Conservation (phyloP, 2,329 filamentous ascomycete species). For the Aspergillus sp. region DNA sequence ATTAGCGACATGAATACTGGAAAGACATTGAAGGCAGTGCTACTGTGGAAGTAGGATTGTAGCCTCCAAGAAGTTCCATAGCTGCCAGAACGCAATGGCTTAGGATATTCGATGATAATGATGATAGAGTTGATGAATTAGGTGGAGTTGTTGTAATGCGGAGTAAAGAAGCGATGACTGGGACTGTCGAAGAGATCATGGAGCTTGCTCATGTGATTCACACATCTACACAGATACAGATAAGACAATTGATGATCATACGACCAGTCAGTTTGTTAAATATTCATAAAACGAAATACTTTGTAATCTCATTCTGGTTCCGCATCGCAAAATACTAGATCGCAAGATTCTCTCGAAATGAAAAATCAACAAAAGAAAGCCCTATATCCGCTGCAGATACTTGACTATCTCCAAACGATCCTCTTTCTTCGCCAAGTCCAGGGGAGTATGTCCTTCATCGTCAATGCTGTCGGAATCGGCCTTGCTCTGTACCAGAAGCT, state of each 20-base stretch:
- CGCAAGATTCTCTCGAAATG: not conserved
- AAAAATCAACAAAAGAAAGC: not conserved
- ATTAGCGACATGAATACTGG: constrained; percentile 30
- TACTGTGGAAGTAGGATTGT: constrained; percentile 24
- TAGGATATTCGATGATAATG: not conserved
- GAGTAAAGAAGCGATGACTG: too few species aligned
- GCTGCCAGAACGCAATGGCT: not conserved
- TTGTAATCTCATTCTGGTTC: not conserved
- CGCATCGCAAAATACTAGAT: not conserved
- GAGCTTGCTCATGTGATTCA: too few species aligned
- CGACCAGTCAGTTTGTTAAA: too few species aligned
- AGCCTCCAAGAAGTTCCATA: too few species aligned
- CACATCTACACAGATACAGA: too few species aligned
- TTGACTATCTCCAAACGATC: not conserved
- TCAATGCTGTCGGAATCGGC: not conserved
- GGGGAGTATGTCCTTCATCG: not conserved
- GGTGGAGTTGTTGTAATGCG: too few species aligned
- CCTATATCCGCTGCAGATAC: not conserved
- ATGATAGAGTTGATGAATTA: not conserved
- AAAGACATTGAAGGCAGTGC: constrained; percentile 30
- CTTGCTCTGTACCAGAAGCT: not conserved
- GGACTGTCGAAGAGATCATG: too few species aligned
- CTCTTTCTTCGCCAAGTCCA: not conserved
- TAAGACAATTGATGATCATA: too few species aligned
- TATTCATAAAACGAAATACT: too few species aligned